A percentile compares a stretch with the other conserved stretches of the same genome.
Evolutionary conservation across 495 filamentous ascomycete species (phyloP).

Genomic region (Hypoxylon fragiforme): DNA sequence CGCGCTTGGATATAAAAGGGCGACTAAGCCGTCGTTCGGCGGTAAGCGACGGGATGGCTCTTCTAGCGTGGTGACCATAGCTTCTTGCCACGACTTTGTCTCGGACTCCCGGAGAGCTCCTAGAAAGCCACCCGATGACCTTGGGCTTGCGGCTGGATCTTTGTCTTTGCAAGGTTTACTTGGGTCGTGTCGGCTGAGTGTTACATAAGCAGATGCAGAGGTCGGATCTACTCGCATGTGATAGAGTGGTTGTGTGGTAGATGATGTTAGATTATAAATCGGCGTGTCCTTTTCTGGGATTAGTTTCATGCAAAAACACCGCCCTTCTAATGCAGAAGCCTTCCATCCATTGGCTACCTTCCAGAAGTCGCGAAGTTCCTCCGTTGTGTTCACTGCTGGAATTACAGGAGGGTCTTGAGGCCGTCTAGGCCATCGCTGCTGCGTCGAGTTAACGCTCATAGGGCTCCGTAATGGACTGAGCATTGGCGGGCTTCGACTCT

Average conservation of each 20-base stretch:
- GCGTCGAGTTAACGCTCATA: conserved; percentile 35
- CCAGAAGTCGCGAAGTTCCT: conserved; percentile 57
- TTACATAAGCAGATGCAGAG: conserved; percentile 56
- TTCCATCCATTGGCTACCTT: conserved; percentile 61
- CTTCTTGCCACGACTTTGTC: conserved; percentile 53
- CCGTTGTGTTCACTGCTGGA: conserved; percentile 51
- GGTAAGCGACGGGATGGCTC: conserved; percentile 58
- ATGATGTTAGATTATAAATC: conserved; percentile 55
- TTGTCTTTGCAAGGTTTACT: conserved; percentile 50
- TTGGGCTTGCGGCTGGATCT: conserved; percentile 23
- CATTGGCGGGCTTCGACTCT: conserved; percentile 31
- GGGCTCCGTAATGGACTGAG: conserved; percentile 39
- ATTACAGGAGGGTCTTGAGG: conserved; percentile 50
- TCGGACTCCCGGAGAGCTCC: conserved; percentile 49
- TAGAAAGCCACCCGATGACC: conserved; percentile 31
- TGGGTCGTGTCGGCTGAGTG: conserved; percentile 56
- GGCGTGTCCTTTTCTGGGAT: conserved; percentile 52
- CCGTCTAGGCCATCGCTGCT: conserved; percentile 41
- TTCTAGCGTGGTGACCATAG: conserved; percentile 64
- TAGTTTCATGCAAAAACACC: conserved; percentile 55
- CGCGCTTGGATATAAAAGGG: conserved; percentile 69
- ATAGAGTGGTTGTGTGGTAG: conserved; percentile 53
- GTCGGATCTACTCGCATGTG: conserved; percentile 57
- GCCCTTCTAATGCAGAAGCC: conserved; percentile 52
- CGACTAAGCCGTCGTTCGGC: conserved; percentile 70